Conservation (phyloP, 805 yeast species). For the Zygotorulaspora sp. region DNA sequence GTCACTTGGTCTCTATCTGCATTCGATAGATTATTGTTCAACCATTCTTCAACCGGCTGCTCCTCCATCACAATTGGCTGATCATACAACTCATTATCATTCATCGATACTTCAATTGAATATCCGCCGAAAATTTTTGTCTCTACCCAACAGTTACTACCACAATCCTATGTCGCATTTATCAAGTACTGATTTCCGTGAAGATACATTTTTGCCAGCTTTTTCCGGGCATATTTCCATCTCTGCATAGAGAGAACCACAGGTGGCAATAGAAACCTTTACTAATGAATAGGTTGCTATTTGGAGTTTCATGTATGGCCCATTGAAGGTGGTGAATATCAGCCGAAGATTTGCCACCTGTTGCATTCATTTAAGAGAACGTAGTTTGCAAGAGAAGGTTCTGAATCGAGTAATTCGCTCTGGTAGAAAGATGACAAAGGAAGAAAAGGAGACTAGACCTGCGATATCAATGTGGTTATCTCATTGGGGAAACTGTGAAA, state of each 20-base stretch:
- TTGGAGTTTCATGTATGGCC: too few species aligned
- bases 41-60: neutral
- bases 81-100: neutral
- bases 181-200: neutral
- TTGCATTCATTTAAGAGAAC: neutral
- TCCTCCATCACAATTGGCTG: conserved; percentile 1
- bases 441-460: conserved; percentile 8
- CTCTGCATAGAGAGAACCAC: too few species aligned
- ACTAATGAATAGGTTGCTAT: too few species aligned
- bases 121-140: too few species aligned
- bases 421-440: conserved; percentile 4
- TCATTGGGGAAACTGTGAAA: conserved; percentile 11
- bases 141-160: too few species aligned
- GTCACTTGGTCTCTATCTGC: conserved; percentile 2
- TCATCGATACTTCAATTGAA: neutral
- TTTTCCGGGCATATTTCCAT: too few species aligned
- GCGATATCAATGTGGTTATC: conserved; percentile 13
- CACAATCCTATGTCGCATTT: too few species aligned
- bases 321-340: too few species aligned
- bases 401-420: conserved; percentile 7
- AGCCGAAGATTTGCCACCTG: neutral
- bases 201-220: neutral
- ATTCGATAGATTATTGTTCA: neutral
- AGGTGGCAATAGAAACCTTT: too few species aligned
- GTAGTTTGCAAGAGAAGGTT: conserved; percentile 7